Evolutionary conservation across 177 flowering plant species (phyloP), one percentile per base, ranked within the genome.

Genomic region (Vitis hybrid): DNA sequence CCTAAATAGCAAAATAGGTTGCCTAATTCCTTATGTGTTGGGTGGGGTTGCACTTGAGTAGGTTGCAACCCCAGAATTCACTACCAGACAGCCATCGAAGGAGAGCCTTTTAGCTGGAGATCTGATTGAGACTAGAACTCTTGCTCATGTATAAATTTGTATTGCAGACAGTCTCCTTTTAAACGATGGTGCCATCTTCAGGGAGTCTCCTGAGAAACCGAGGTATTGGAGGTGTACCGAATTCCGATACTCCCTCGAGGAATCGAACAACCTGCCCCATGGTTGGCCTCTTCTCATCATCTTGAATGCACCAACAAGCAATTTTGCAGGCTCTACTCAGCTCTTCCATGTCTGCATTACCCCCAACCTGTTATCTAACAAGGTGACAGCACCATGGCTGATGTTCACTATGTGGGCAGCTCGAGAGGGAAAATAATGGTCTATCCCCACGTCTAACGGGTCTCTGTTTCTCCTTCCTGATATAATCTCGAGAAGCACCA

Each of bases 401-500:
- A 12, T 5, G 56, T 13, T 26, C 0, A 70, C 8, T 17, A 13
- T 2, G 32, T 15, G 56, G 13, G 74, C 65, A 11, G 45, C 70
- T 50, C 34, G 13, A 2, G 11, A 4, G 0, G 70, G 78, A 45
- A 75, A 75, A 21, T 56, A 70, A 4, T 54, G 9, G 1, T 26
- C 18, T 17, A 11, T 19, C 11, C 52, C 72, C 56, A 48, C 64
- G 0, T 7, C 66, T 21, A n/a, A 17, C 3, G 0, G 51, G 49
- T 83, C 78, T 4, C 64, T 18, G 74, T 87, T 87, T 73, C 87
- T 79, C 70, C 75, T 75, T 21, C 87, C 87, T 1, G 81, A 79
- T n/a, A 85, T 61, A 18, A 85, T 8, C 70, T 85, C 88, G 10
- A 85, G 78, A 5, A 83, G 70, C 85, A 83, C 76, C 85, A 83